phyloP scores from a whole-genome alignment of 495 filamentous ascomycete species.

The Neurospora pannonica region DNA sequence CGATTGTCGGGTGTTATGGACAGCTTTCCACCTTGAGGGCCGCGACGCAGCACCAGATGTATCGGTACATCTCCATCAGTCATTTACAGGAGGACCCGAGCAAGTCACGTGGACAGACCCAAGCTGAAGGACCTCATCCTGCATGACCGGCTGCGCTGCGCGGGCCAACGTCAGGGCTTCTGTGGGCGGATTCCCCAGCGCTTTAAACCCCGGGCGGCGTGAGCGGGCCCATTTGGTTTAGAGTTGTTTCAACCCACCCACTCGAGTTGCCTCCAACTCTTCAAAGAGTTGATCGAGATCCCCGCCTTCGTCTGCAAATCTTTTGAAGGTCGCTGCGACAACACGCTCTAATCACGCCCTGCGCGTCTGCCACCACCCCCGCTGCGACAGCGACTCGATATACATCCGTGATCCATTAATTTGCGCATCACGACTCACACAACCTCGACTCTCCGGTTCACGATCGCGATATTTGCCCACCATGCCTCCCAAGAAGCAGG shows the following conservation, averaged over 20 bases:
- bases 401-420: neutral
- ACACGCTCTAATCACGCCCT: neutral
- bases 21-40: constrained; percentile 16
- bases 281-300: neutral
- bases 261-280: neutral
- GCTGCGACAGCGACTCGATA: neutral
- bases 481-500: constrained; percentile 88
- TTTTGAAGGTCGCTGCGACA: neutral
- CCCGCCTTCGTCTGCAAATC: neutral
- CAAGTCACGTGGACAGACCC: constrained; percentile 9
- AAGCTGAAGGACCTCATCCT: neutral
- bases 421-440: neutral
- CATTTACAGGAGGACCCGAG: neutral
- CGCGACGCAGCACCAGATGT: constrained; percentile 1
- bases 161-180: neutral
- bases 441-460: neutral
- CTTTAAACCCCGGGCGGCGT: neutral
- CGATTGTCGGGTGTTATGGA: constrained; percentile 14
- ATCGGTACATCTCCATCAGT: constrained; percentile 1
- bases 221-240: neutral
- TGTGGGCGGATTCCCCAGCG: neutral
- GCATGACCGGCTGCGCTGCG: neutral
- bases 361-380: neutral
- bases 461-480: constrained; percentile 23
- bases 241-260: neutral